Conservation (phyloP, 805 yeast genomes). For the Candida vartiovaarae region DNA sequence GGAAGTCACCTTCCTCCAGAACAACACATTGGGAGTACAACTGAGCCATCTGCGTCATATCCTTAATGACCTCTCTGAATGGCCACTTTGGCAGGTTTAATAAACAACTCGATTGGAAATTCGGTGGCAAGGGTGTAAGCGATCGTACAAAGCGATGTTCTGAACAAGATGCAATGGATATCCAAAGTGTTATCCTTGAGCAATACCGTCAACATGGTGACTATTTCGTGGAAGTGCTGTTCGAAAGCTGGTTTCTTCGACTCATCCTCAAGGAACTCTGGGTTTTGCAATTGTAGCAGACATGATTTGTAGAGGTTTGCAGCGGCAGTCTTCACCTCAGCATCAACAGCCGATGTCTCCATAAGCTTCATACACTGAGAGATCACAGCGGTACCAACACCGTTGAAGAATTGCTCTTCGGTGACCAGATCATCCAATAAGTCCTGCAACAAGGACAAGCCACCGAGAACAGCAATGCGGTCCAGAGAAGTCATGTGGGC, state of each 20-base stretch:
- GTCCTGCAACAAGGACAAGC: constrained; percentile 51
- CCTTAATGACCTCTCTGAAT: constrained; percentile 9
- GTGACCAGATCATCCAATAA: constrained; percentile 80
- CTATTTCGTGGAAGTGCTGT: constrained; percentile 17
- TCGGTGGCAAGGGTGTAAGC: constrained; percentile 15
- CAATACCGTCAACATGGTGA: constrained; percentile 10
- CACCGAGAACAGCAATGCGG: constrained; percentile 14
- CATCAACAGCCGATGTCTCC: constrained; percentile 20
- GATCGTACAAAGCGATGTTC: constrained; percentile 12
- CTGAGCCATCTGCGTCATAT: constrained; percentile 10
- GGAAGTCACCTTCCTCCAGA: constrained; percentile 5
- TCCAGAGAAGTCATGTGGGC: constrained; percentile 25
- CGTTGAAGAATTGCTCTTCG: constrained; percentile 80
- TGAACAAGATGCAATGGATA: constrained; percentile 8
- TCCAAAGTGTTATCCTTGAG: constrained; percentile 8
- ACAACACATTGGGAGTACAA: constrained; percentile 10
- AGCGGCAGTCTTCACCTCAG: constrained; percentile 40
- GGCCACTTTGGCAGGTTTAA: constrained; percentile 7
- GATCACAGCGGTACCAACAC: constrained; percentile 51
- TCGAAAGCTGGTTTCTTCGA: constrained; percentile 25
- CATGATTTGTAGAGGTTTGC: constrained; percentile 47
- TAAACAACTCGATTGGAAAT: constrained; percentile 20
- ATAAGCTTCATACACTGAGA: constrained; percentile 41
- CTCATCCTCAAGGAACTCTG: constrained; percentile 36
- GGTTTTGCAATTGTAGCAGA: constrained; percentile 43